These are phyloP conservation scores for Fusarium sambucinum DNA, from an alignment of 2,329 filamentous ascomycete species.

Conservation along the genomic window DNA sequence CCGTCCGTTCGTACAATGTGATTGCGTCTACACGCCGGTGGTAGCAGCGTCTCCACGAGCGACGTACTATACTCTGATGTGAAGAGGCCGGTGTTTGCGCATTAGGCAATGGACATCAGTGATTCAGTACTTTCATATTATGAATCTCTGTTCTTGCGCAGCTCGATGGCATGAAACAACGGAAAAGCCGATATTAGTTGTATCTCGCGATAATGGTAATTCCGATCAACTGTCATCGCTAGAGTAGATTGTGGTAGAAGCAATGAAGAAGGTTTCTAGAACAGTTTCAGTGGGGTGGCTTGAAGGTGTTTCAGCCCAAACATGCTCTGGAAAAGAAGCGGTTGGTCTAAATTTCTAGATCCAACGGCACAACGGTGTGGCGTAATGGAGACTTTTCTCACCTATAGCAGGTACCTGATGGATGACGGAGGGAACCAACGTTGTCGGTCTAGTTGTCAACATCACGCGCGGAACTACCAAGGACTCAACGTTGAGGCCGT, in stretches of 20 bases:
- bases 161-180: constrained; percentile 4
- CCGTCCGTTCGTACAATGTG: constrained; percentile 25
- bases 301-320: constrained; percentile 43
- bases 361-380: constrained; percentile 38
- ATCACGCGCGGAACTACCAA: constrained; percentile 41
- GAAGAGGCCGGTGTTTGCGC: background rate
- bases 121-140: background rate
- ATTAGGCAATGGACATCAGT: background rate
- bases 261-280: constrained; percentile 48
- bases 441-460: constrained; percentile 12
- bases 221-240: constrained; percentile 19
- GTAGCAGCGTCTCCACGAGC: constrained; percentile 39
- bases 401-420: constrained; percentile 14
- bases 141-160: background rate
- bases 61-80: constrained; percentile 2
- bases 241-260: constrained; percentile 35
- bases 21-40: constrained; percentile 36
- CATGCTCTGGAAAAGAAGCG: constrained; percentile 34
- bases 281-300: constrained; percentile 41
- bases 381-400: constrained; percentile 28
- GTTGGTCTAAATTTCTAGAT: constrained; percentile 41
- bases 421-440: constrained; percentile 35
- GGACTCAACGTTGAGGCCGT: constrained; percentile 50
- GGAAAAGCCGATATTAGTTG: constrained; percentile 10
- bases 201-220: constrained; percentile 1